These are phyloP conservation scores for Dipteronia dyeriana DNA, from an alignment of 345 rosid species.

Conservation along the genomic window DNA sequence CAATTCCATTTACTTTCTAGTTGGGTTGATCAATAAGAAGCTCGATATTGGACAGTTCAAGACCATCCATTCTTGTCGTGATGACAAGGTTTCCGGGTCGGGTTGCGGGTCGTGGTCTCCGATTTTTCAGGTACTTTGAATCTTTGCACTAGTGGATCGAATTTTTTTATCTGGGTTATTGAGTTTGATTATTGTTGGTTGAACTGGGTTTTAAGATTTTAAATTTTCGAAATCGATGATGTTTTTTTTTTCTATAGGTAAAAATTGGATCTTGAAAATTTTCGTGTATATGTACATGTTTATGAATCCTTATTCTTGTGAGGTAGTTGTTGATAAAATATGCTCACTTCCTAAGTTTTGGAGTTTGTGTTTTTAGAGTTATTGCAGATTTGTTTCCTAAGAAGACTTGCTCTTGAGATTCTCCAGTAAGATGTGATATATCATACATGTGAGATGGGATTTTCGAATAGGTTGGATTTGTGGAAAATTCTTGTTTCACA, in stretches of 20 bases:
- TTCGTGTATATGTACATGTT: background rate
- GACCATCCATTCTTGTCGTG: constrained; percentile 75
- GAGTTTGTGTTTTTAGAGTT: background rate
- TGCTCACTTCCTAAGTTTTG: background rate
- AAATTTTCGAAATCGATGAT: too few species aligned
- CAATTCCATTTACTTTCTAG: constrained; percentile 80
- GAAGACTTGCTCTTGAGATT: background rate
- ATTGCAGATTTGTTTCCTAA: too few species aligned
- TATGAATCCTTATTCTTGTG: background rate
- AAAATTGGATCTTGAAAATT: background rate
- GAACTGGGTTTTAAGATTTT: background rate
- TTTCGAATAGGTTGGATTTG: background rate
- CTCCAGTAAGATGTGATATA: too few species aligned
- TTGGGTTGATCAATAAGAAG: constrained; percentile 84
- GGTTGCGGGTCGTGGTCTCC: constrained; percentile 37
- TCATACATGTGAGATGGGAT: too few species aligned
- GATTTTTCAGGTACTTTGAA: constrained; percentile 36
- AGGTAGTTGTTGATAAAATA: background rate
- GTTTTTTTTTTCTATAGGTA: too few species aligned
- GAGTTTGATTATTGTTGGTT: background rate
- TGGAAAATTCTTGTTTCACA: background rate
- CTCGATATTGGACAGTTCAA: constrained; percentile 83
- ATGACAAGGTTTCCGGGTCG: constrained; percentile 30
- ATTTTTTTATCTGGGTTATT: background rate
- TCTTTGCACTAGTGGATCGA: background rate